Evolutionary conservation across 2,329 filamentous ascomycete species (phyloP), one percentile per base, ranked within the genome.

Genomic region (Botryotinia calthae): DNA sequence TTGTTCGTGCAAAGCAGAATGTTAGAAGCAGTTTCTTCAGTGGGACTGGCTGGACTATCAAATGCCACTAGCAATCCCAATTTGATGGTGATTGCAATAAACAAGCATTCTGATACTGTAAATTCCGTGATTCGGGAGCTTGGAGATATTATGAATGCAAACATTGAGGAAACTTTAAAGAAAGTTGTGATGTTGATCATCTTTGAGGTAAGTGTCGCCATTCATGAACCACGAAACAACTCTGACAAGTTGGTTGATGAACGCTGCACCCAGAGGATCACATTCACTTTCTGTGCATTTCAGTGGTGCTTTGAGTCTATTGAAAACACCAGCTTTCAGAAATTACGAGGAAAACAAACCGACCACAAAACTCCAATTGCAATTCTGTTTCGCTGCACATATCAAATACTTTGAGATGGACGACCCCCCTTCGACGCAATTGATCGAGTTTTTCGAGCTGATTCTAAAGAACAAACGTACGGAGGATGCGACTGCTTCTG

Each of bases 81-180:
- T n/a, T 81, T 83, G 10, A 84, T 86, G 80, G 81, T 83, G 6
- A 82, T 82, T 71, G 86, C 87, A 7, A 83, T 83, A 18, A 84
- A 85, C 75, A 86, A 84, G 75, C 87, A 88, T 77, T 84, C 83
- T 10, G 82, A 82, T 14, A 86, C 85, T 12, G 80, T 88, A 2
- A 80, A 81, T n/a, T 76, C 86, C 69, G 85, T 84, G 16, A 86
- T 86, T 63, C 78, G 80, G 31, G 84, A 85, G 1, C 81, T 88
- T 25, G 79, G 81, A 40, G 80, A 85, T 72, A 82, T 84, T 0
- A 74, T 74, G 20, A 83, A 84, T 73, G 83, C 84, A 5, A 79
- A 84, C 73, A 84, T 86, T 72, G 85, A 87, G 75, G 84, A 82
- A 62, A 86, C 85, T 1, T 86, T 88, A 82, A 84, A 88, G 18